Evolutionary conservation across 2,329 filamentous ascomycete species (phyloP).

Genomic region (Tympanopsis confertula): DNA sequence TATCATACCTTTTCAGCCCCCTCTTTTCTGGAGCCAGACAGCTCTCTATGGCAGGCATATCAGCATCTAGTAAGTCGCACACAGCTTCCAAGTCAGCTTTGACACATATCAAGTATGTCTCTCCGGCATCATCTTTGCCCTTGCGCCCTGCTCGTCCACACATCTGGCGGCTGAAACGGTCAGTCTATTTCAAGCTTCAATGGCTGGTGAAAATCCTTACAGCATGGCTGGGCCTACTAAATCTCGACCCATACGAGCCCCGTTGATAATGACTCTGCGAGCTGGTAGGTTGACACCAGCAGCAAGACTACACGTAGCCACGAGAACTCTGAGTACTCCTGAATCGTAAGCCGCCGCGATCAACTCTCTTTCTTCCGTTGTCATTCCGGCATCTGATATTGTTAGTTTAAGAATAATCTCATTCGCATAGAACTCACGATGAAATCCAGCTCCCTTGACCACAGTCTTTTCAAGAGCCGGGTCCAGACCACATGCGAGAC

Average conservation of each 20-base stretch:
- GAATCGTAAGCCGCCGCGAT: conserved; percentile 60
- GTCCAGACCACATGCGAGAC: conserved; percentile 55
- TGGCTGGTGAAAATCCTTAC: conserved; percentile 15
- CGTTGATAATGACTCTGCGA: conserved; percentile 63
- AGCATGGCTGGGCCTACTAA: conserved; percentile 70
- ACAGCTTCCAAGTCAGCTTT: conserved; percentile 58
- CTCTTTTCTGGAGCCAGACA: conserved; percentile 56
- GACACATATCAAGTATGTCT: conserved; percentile 67
- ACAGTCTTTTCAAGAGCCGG: conserved; percentile 52
- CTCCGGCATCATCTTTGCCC: conserved; percentile 66
- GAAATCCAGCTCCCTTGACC: conserved; percentile 59
- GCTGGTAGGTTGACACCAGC: conserved; percentile 71
- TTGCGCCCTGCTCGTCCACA: conserved; percentile 67
- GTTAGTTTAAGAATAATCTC: not conserved
- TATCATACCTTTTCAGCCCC: conserved; percentile 48
- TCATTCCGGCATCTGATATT: conserved; percentile 46
- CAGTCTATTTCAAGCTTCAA: conserved; percentile 7
- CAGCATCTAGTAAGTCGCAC: conserved; percentile 58
- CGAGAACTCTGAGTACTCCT: conserved; percentile 57
- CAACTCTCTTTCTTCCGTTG: conserved; percentile 63
- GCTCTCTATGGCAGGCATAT: conserved; percentile 59
- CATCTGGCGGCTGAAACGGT: conserved; percentile 52
- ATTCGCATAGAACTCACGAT: conserved; percentile 30
- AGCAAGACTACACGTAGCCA: conserved; percentile 70
- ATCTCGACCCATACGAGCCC: conserved; percentile 64